A percentile compares a stretch with the other conserved stretches of the same genome.
Evolutionary conservation across 176 grass and related monocot species (phyloP).

Genomic region (Avena eriantha): DNA sequence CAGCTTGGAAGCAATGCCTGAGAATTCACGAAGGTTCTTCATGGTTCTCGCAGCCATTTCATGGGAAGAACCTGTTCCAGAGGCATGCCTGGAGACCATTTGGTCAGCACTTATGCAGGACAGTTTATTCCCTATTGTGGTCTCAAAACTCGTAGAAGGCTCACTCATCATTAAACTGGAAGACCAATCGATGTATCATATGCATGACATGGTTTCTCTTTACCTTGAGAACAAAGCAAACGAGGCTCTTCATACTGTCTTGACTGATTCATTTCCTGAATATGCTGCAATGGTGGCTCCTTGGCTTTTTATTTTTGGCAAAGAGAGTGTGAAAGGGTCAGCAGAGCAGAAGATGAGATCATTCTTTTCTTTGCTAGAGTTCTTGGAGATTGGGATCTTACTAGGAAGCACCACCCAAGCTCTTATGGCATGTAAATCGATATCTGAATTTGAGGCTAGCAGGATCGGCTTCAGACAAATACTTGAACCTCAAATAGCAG

Average conservation of each 20-base stretch:
- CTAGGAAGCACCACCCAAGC: conserved; percentile 63
- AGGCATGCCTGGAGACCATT: conserved; percentile 71
- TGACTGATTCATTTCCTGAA: conserved; percentile 56
- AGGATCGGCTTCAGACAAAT: conserved; percentile 65
- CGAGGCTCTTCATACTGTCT: conserved; percentile 50
- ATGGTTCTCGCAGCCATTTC: conserved; percentile 66
- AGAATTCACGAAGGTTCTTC: conserved; percentile 71
- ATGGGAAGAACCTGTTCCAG: conserved; percentile 80
- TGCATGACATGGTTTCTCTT: conserved; percentile 86
- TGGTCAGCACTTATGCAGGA: conserved; percentile 70
- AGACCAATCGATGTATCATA: conserved; percentile 66
- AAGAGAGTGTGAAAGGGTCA: conserved; percentile 52
- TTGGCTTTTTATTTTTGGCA: conserved; percentile 85
- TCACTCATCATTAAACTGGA: conserved; percentile 86
- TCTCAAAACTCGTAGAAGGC: conserved; percentile 79
- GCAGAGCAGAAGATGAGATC: conserved; percentile 62
- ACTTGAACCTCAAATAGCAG: conserved; percentile 58
- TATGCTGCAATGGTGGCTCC: conserved; percentile 61
- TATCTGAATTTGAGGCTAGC: conserved; percentile 68
- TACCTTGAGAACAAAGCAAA: conserved; percentile 68
- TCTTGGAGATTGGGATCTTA: conserved; percentile 54
- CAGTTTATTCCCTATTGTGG: conserved; percentile 62
- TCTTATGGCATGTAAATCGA: conserved; percentile 74
- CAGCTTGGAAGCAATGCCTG: conserved; percentile 84
- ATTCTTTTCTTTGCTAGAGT: conserved; percentile 56